Evolutionary conservation across 306 rosid species (phyloP).

Genomic region (Corylus heterophylla): DNA sequence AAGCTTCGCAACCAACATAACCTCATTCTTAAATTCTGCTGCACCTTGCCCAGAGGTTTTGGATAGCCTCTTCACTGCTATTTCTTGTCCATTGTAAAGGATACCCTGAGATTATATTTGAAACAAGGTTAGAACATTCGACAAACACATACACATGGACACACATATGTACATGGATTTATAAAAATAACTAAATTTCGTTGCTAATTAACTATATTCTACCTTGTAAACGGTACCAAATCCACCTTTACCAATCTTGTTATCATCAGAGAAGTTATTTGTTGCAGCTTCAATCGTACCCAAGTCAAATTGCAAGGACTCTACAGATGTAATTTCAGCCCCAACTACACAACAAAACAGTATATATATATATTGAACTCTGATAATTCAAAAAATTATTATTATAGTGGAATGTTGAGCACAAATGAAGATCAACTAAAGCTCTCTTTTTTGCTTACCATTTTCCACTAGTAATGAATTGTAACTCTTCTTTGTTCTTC

Average conservation of each 20-base stretch:
- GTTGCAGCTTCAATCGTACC: not conserved
- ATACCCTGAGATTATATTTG: constrained; percentile 21
- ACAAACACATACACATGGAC: too few species aligned
- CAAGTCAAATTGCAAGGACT: not conserved
- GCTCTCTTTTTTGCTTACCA: not conserved
- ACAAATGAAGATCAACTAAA: not conserved
- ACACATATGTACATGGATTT: too few species aligned
- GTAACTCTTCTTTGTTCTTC: constrained; percentile 13
- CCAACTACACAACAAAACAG: not conserved
- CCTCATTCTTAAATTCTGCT: constrained; percentile 16
- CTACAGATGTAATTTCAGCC: not conserved
- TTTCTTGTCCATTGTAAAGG: constrained; percentile 16
- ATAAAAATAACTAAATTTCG: too few species aligned
- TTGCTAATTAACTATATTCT: too few species aligned
- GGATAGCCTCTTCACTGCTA: constrained; percentile 27
- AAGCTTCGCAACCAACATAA: constrained; percentile 24
- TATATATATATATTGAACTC: not conserved
- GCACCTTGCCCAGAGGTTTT: not conserved
- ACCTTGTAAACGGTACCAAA: not conserved
- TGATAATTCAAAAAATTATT: not conserved
- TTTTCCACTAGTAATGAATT: constrained; percentile 22
- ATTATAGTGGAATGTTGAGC: not conserved
- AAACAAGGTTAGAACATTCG: not conserved
- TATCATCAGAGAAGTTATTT: not conserved
- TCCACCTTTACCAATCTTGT: not conserved